Conservation (phyloP, 2,329 filamentous ascomycete genomes). For the Setomelanomma holmii region DNA sequence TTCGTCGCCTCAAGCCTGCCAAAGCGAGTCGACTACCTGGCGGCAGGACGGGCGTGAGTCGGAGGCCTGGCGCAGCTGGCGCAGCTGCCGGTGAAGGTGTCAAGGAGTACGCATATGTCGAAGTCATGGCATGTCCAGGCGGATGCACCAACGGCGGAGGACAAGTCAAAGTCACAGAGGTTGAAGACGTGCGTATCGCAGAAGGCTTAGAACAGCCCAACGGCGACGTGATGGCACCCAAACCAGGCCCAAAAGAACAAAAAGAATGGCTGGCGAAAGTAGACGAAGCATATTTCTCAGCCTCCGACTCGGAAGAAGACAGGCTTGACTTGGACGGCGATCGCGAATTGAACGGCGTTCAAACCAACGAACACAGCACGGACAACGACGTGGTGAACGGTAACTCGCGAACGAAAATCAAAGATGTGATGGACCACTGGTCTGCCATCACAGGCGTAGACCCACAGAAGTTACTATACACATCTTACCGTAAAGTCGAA, state of each 20-base stretch:
- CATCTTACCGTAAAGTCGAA: slow-evolving; percentile 89
- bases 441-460: slow-evolving; percentile 72
- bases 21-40: slow-evolving; percentile 64
- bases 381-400: slow-evolving; percentile 60
- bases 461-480: slow-evolving; percentile 77
- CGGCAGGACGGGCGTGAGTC: slow-evolving; percentile 37
- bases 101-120: slow-evolving; percentile 87
- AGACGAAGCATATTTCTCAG: slow-evolving; percentile 84
- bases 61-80: slow-evolving; percentile 76
- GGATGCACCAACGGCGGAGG: slow-evolving; percentile 98
- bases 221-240: slow-evolving; percentile 49
- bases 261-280: slow-evolving; percentile 67
- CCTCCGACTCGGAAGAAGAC: slow-evolving; percentile 55
- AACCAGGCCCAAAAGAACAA: slow-evolving; percentile 78
- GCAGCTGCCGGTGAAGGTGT: slow-evolving; percentile 64
- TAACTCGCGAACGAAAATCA: slow-evolving; percentile 71
- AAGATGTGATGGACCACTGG: slow-evolving; percentile 79
- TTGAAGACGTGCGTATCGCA: slow-evolving; percentile 53
- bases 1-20: slow-evolving; percentile 86
- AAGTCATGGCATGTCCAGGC: slow-evolving; percentile 99
- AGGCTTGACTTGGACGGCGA: slow-evolving; percentile 47
- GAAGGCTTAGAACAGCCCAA: slow-evolving; percentile 34
- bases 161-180: slow-evolving; percentile 90
- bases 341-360: slow-evolving; percentile 38
- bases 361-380: slow-evolving; percentile 6